Evolutionary conservation across 768 basidiomycete genomes (phyloP).

Genomic region (Termitomyces sp.): DNA sequence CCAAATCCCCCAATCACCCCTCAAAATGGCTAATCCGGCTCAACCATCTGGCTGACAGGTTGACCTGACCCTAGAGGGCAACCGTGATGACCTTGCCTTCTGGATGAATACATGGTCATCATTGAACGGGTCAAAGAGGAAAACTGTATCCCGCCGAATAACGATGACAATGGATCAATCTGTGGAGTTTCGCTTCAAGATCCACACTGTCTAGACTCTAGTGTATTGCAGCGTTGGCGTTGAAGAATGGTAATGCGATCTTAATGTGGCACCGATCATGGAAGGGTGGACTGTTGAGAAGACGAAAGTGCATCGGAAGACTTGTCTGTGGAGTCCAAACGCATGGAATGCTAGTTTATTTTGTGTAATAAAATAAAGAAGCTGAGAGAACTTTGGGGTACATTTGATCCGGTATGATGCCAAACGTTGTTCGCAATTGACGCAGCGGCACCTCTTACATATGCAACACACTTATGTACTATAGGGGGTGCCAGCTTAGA

Average conservation of each 20-base stretch:
- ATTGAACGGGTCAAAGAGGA: background rate
- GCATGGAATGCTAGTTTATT: background rate
- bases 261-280: background rate
- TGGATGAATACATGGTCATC: background rate
- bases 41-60: no score
- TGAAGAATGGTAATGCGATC: background rate
- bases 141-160: background rate
- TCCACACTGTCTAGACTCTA: background rate
- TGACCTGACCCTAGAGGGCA: no score
- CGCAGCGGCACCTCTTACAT: background rate
- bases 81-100: no score
- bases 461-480: background rate
- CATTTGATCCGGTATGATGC: background rate
- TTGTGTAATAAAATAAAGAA: background rate
- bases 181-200: background rate
- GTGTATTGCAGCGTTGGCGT: no score
- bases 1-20: no score
- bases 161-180: background rate
- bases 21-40: no score
- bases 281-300: background rate
- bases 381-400: background rate
- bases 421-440: background rate
- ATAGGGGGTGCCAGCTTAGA: slow-evolving; percentile 3
- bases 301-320: no score
- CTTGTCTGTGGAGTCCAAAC: background rate